phyloP scores from a whole-genome alignment of 192 early-diverging fungal species.

The Podila minutissima region DNA sequence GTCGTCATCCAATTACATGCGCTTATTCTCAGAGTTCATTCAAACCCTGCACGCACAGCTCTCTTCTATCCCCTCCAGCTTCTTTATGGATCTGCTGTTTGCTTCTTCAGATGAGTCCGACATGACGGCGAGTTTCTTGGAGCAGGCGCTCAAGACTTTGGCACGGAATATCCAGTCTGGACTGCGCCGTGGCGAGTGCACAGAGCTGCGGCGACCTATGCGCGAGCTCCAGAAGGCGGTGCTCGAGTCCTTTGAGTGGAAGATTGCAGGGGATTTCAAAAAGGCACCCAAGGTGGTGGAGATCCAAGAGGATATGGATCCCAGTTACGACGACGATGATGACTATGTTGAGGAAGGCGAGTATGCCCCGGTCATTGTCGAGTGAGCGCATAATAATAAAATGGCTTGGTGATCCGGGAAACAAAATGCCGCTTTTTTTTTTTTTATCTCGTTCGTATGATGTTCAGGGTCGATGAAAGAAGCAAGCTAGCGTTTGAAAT shows the following conservation, averaged over 20 bases:
- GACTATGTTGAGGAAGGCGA: constrained; percentile 72
- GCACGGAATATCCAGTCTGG: constrained; percentile 51
- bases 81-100: constrained; percentile 46
- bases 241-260: constrained; percentile 69
- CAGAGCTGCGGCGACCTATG: constrained; percentile 53
- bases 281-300: constrained; percentile 42
- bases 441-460: too few relatives aligned
- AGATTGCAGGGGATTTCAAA: constrained; percentile 65
- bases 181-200: constrained; percentile 52
- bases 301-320: constrained; percentile 11
- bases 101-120: constrained; percentile 27
- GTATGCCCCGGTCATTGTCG: constrained; percentile 76
- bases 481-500: too few relatives aligned
- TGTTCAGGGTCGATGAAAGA: too few relatives aligned
- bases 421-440: too few relatives aligned
- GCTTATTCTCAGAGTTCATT: constrained; percentile 16
- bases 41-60: constrained; percentile 30
- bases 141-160: constrained; percentile 27
- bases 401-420: too few relatives aligned
- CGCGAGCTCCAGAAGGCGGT: constrained; percentile 61
- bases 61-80: constrained; percentile 38
- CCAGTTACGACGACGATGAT: constrained; percentile 28
- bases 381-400: constrained; percentile 25
- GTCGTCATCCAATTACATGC: constrained; percentile 18
- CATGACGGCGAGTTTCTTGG: constrained; percentile 37